These are phyloP conservation scores for Allodekkera sacchari DNA, from an alignment of 805 yeast species.

Conservation along the genomic window DNA sequence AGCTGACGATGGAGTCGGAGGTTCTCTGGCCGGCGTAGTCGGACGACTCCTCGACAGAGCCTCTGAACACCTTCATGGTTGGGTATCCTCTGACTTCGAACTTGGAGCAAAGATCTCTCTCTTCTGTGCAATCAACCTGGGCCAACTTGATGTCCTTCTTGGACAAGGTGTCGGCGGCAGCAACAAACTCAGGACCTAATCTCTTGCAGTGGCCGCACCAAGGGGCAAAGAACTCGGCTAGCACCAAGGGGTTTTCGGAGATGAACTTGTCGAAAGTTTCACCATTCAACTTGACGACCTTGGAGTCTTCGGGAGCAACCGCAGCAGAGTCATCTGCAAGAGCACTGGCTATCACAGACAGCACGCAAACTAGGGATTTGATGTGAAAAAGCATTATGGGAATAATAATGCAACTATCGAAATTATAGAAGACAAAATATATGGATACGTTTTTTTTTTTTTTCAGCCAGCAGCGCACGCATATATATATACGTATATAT, in stretches of 20 bases:
- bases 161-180: conserved; percentile 60
- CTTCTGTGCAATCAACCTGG: conserved; percentile 79
- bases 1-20: conserved; percentile 66
- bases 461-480: too few relatives aligned
- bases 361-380: conserved; percentile 31
- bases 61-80: conserved; percentile 68
- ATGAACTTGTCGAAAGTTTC: conserved; percentile 61
- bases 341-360: conserved; percentile 27
- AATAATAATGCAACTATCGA: background rate
- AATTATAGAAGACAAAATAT: background rate
- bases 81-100: conserved; percentile 78
- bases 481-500: too few relatives aligned
- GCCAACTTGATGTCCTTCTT: conserved; percentile 63
- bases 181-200: conserved; percentile 69
- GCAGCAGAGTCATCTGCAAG: conserved; percentile 45
- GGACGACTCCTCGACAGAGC: conserved; percentile 32
- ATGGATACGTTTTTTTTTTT: too few relatives aligned
- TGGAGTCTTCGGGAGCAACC: conserved; percentile 72
- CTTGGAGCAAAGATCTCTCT: conserved; percentile 59
- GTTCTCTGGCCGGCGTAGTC: conserved; percentile 84
- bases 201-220: conserved; percentile 98
- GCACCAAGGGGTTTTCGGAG: conserved; percentile 63
- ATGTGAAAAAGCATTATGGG: conserved; percentile 33
- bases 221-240: conserved; percentile 88
- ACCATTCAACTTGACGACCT: conserved; percentile 72